Conservation (phyloP, 2,329 filamentous ascomycete genomes). For the Tolypocladium guangdongense region DNA sequence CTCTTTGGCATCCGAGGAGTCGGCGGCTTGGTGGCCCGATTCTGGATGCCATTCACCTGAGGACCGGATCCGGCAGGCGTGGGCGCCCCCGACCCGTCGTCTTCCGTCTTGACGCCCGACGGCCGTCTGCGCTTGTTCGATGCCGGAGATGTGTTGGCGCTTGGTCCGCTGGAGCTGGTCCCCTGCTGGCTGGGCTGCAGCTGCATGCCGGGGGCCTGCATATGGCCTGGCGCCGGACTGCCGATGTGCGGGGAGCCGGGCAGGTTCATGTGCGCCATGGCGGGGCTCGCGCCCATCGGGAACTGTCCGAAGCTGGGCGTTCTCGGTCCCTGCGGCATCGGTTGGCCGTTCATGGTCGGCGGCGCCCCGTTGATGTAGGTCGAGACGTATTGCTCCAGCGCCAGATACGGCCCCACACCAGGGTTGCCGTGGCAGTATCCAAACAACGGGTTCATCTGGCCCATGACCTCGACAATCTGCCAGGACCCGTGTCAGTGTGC, state of each 20-base stretch:
- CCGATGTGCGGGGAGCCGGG: constrained; percentile 51
- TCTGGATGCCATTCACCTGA: constrained; percentile 41
- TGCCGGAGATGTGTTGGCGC: constrained; percentile 54
- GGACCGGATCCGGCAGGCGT: constrained; percentile 30
- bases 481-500: constrained; percentile 1
- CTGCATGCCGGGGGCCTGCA: constrained; percentile 57
- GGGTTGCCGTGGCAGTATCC: constrained; percentile 44
- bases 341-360: constrained; percentile 36
- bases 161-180: constrained; percentile 53
- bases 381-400: constrained; percentile 49
- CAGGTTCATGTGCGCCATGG: constrained; percentile 46
- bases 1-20: constrained; percentile 48
- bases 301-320: constrained; percentile 48
- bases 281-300: constrained; percentile 48
- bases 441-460: constrained; percentile 56
- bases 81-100: constrained; percentile 38
- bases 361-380: constrained; percentile 30
- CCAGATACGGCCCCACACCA: constrained; percentile 42
- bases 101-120: constrained; percentile 46
- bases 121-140: constrained; percentile 48
- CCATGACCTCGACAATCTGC: constrained; percentile 55
- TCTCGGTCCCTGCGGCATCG: constrained; percentile 35
- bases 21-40: constrained; percentile 41
- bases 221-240: constrained; percentile 50
- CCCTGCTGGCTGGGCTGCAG: constrained; percentile 58